Percentiles rank a stretch among this genome's conserved stretches.
These are phyloP conservation scores for Neoascochyta sp. DNA, from an alignment of 2,329 filamentous ascomycete species.

Conservation along the genomic window DNA sequence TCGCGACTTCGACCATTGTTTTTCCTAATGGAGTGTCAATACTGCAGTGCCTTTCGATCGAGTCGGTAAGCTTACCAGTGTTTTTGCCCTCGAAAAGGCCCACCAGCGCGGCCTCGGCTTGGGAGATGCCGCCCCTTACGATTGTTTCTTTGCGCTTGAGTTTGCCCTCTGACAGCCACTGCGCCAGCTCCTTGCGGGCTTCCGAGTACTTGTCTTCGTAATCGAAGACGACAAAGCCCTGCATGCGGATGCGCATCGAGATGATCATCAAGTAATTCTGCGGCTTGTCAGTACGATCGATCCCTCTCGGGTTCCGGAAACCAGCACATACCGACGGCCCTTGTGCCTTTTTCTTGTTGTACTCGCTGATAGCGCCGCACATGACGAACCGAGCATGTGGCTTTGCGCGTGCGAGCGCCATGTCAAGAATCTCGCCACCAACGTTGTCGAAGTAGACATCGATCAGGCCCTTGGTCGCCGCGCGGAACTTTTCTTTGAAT, in stretches of 20 bases:
- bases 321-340: conserved; percentile 49
- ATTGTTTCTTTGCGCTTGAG: conserved; percentile 69
- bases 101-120: conserved; percentile 60
- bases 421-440: conserved; percentile 48
- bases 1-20: conserved; percentile 41
- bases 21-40: conserved; percentile 48
- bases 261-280: conserved; percentile 46
- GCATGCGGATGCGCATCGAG: conserved; percentile 44
- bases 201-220: conserved; percentile 55
- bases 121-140: conserved; percentile 62
- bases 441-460: conserved; percentile 54
- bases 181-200: conserved; percentile 58
- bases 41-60: conserved; percentile 2
- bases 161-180: conserved; percentile 68
- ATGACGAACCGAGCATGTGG: conserved; percentile 43
- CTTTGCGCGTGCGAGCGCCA: conserved; percentile 44
- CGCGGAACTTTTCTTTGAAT: conserved; percentile 48
- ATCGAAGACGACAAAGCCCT: conserved; percentile 68
- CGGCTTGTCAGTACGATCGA: conserved; percentile 3
- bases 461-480: conserved; percentile 48
- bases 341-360: conserved; percentile 44
- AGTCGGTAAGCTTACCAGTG: conserved; percentile 57
- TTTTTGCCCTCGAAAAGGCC: conserved; percentile 67
- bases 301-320: no score
- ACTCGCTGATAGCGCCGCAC: conserved; percentile 46